A percentile compares a stretch with the other conserved stretches of the same genome.
Conservation (phyloP, 148 eudicot genomes). For the Persicaria tinctoria region DNA sequence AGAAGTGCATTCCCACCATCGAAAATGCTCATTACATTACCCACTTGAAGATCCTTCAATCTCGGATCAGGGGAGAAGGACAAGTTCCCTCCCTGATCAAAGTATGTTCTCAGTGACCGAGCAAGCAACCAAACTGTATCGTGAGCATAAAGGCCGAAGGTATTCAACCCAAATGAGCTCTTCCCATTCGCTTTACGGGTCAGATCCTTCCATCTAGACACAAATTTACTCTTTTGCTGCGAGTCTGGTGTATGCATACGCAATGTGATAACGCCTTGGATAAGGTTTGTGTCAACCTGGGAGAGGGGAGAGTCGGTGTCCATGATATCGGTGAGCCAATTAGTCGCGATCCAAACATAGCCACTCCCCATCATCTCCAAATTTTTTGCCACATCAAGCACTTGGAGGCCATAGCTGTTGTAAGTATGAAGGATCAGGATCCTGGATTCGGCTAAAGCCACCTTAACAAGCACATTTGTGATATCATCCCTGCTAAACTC, state of each 20-base stretch:
- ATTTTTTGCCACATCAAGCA: slow-evolving; percentile 12
- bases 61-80: slow-evolving; percentile 27
- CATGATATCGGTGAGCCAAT: slow-evolving; percentile 19
- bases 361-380: slow-evolving; percentile 19
- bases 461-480: slow-evolving; percentile 9
- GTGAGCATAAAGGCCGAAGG: slow-evolving; percentile 40
- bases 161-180: slow-evolving; percentile 23
- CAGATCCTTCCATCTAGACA: slow-evolving; percentile 27
- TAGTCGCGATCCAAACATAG: slow-evolving; percentile 22
- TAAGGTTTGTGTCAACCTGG: not conserved
- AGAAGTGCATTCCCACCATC: slow-evolving; percentile 32
- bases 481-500: slow-evolving; percentile 6
- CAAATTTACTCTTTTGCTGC: slow-evolving; percentile 10
- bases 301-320: not conserved
- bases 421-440: slow-evolving; percentile 16
- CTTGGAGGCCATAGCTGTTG: slow-evolving; percentile 9
- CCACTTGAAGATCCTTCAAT: slow-evolving; percentile 20
- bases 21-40: slow-evolving; percentile 26
- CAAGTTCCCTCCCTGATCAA: slow-evolving; percentile 26
- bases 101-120: slow-evolving; percentile 24
- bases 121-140: slow-evolving; percentile 48
- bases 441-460: slow-evolving; percentile 14
- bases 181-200: slow-evolving; percentile 11
- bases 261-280: slow-evolving; percentile 11
- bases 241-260: slow-evolving; percentile 15